Conservation (phyloP, 2,329 filamentous ascomycete species). For the Aspergillus niger region DNA sequence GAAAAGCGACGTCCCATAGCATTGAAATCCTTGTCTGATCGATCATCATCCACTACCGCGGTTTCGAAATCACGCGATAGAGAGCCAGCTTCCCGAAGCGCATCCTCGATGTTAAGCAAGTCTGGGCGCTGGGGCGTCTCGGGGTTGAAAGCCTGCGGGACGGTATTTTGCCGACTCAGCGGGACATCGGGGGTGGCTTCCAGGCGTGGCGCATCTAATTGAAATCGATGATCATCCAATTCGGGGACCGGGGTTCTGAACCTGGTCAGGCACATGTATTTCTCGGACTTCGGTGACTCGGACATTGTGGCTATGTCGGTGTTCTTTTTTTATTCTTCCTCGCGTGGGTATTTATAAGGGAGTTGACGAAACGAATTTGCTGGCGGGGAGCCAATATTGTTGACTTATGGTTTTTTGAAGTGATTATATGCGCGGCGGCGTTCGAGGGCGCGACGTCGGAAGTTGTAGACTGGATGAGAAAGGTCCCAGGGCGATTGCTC, state of each 20-base stretch:
- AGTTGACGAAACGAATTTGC: neutral
- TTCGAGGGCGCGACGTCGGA: slow-evolving; percentile 23
- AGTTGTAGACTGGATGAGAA: slow-evolving; percentile 27
- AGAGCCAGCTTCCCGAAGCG: slow-evolving; percentile 45
- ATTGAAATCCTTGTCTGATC: slow-evolving; percentile 39
- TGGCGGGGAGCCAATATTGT: slow-evolving; percentile 4
- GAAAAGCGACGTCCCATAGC: slow-evolving; percentile 42
- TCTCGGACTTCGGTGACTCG: slow-evolving; percentile 66
- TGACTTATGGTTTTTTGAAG: slow-evolving; percentile 2
- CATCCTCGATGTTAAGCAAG: slow-evolving; percentile 51
- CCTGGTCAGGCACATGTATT: slow-evolving; percentile 58
- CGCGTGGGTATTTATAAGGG: slow-evolving; percentile 1
- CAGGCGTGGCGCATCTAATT: slow-evolving; percentile 40
- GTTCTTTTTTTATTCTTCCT: neutral
- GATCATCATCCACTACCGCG: slow-evolving; percentile 76
- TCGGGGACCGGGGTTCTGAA: slow-evolving; percentile 66
- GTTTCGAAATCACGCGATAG: slow-evolving; percentile 81
- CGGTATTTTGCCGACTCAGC: slow-evolving; percentile 38
- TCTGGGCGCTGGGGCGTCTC: slow-evolving; percentile 52
- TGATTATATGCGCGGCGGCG: slow-evolving; percentile 3
- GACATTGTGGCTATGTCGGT: slow-evolving; percentile 40
- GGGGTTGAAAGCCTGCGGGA: slow-evolving; percentile 51
- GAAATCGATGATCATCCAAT: slow-evolving; percentile 80
- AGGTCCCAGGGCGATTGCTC: slow-evolving; percentile 32
- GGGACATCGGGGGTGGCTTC: slow-evolving; percentile 42